A percentile compares a stretch with the other conserved stretches of the same genome.
phyloP scores from a whole-genome alignment of 2,329 filamentous ascomycete genomes.

The Pezizomycotina sp. region DNA sequence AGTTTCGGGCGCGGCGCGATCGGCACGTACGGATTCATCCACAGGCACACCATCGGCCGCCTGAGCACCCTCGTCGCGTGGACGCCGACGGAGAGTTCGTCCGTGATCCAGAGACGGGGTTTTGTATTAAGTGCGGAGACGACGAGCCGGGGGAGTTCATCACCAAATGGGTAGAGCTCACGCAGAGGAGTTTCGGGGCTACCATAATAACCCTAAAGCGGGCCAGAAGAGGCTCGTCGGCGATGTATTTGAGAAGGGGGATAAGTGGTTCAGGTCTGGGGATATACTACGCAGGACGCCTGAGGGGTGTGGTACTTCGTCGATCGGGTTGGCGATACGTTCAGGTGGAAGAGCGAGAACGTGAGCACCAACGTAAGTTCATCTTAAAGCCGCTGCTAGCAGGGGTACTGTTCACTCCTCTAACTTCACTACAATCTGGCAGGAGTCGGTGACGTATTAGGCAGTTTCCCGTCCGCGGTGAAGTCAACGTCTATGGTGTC shows the following conservation, averaged over 20 bases:
- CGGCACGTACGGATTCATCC: conserved; percentile 52
- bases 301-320: conserved; percentile 37
- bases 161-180: conserved; percentile 47
- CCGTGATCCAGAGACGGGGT: conserved; percentile 51
- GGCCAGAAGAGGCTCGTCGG: conserved; percentile 58
- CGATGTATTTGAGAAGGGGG: conserved; percentile 55
- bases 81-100: conserved; percentile 49
- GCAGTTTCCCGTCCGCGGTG: no score
- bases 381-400: conserved; percentile 46
- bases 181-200: conserved; percentile 56
- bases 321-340: conserved; percentile 64
- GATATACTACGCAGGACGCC: conserved; percentile 56
- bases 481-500: conserved; percentile 81
- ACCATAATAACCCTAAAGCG: conserved; percentile 57
- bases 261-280: conserved; percentile 76
- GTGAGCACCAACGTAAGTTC: conserved; percentile 68
- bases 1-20: conserved; percentile 61
- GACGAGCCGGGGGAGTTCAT: conserved; percentile 64
- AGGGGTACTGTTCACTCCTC: conserved; percentile 69
- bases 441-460: no score
- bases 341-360: conserved; percentile 70
- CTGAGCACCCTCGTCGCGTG: no score
- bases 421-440: no score
- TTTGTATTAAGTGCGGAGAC: conserved; percentile 43
- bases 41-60: no score